phyloP scores from a whole-genome alignment of 495 filamentous ascomycete genomes.

The Chaetomium tenue region DNA sequence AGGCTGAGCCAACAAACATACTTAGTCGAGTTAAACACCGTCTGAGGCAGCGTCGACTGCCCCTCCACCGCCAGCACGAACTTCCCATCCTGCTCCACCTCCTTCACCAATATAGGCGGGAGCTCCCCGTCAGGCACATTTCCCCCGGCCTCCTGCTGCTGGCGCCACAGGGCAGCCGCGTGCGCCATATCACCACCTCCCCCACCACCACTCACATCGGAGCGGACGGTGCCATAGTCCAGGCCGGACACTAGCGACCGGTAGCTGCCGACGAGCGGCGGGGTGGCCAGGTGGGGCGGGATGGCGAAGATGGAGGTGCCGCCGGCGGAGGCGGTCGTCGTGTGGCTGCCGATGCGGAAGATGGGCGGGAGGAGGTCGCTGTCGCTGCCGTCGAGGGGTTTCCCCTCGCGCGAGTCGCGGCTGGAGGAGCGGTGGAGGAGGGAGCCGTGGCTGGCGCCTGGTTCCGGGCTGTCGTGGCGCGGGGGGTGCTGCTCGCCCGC shows the following conservation, averaged over 20 bases:
- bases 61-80: constrained; percentile 79
- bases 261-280: constrained; percentile 62
- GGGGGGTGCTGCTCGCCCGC: constrained; percentile 25
- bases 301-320: constrained; percentile 57
- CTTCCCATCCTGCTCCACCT: constrained; percentile 85
- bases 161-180: constrained; percentile 67
- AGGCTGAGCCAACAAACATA: constrained; percentile 22
- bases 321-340: constrained; percentile 18
- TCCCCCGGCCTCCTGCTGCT: constrained; percentile 59
- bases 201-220: constrained; percentile 52
- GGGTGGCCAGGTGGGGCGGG: constrained; percentile 62
- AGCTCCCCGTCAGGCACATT: constrained; percentile 60
- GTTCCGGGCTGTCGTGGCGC: constrained; percentile 28
- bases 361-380: constrained; percentile 35
- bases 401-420: constrained; percentile 40
- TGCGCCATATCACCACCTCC: constrained; percentile 59
- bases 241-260: constrained; percentile 45
- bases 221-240: constrained; percentile 73
- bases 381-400: constrained; percentile 34
- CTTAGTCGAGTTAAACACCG: constrained; percentile 95
- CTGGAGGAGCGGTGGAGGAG: constrained; percentile 18
- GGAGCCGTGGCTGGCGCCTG: constrained; percentile 21
- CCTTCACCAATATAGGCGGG: constrained; percentile 78
- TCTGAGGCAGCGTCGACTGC: constrained; percentile 91
- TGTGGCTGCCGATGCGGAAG: constrained; percentile 37